phyloP scores from a whole-genome alignment of 306 rosid genomes.

The Prunus armeniaca region DNA sequence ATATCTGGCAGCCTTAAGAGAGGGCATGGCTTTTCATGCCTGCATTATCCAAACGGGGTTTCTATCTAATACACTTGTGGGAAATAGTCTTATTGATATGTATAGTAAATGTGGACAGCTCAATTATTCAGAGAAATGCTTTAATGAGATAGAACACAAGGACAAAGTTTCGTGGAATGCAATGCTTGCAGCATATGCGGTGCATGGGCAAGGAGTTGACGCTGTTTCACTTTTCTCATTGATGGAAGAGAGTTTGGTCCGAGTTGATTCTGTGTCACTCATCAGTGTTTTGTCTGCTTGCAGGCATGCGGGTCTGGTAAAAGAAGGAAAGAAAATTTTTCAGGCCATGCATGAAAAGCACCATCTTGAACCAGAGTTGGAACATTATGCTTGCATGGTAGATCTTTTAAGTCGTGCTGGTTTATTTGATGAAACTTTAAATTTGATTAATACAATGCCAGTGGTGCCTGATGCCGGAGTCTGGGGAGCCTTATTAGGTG shows the following conservation, averaged over 20 bases:
- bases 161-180: constrained; percentile 61
- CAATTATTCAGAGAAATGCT: constrained; percentile 52
- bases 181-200: constrained; percentile 67
- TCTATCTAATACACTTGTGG: constrained; percentile 36
- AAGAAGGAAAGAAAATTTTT: constrained; percentile 51
- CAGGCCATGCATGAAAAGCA: constrained; percentile 47
- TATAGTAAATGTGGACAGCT: constrained; percentile 71
- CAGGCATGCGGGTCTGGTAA: constrained; percentile 65
- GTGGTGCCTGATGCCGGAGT: constrained; percentile 56
- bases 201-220: constrained; percentile 56
- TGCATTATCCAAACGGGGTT: constrained; percentile 55
- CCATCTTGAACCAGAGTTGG: constrained; percentile 49
- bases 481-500: constrained; percentile 86
- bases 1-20: constrained; percentile 42
- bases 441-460: constrained; percentile 48
- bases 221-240: constrained; percentile 52
- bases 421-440: constrained; percentile 51
- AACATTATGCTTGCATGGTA: constrained; percentile 75
- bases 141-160: constrained; percentile 58
- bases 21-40: constrained; percentile 65
- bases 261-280: constrained; percentile 56
- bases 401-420: constrained; percentile 68
- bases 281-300: constrained; percentile 62
- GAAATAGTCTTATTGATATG: constrained; percentile 63
- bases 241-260: constrained; percentile 47